Percentiles rank a stretch among this genome's conserved stretches.
phyloP scores from a whole-genome alignment of 148 eudicot genomes.

The Pouteria glomerata region DNA sequence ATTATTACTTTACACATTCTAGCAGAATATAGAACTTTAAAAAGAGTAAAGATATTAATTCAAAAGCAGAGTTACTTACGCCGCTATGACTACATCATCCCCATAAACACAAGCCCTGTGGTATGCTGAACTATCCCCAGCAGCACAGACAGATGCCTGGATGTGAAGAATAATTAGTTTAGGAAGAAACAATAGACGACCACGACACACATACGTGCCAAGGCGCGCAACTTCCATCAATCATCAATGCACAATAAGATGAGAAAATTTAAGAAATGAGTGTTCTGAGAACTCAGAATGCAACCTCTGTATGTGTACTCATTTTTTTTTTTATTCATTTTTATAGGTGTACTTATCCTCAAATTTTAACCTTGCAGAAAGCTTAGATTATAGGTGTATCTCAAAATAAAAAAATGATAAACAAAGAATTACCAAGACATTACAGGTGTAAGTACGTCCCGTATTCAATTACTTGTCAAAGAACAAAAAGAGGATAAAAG shows the following conservation, averaged over 20 bases:
- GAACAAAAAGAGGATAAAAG: too few species aligned
- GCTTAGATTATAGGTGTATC: not conserved
- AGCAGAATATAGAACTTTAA: not conserved
- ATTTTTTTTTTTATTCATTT: not conserved
- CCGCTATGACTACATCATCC: slow-evolving; percentile 94
- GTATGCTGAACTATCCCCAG: slow-evolving; percentile 78
- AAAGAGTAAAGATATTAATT: not conserved
- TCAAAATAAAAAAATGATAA: too few species aligned
- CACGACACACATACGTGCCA: not conserved
- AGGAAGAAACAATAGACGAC: not conserved
- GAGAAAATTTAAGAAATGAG: not conserved
- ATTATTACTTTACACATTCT: not conserved
- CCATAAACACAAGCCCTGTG: slow-evolving; percentile 67
- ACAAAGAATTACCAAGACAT: too few species aligned
- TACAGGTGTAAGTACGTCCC: too few species aligned
- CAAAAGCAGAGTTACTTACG: slow-evolving; percentile 48
- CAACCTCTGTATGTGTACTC: too few species aligned
- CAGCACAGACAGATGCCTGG: slow-evolving; percentile 72
- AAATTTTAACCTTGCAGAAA: not conserved
- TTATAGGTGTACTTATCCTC: not conserved
- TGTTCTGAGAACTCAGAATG: not conserved
- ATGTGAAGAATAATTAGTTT: not conserved
- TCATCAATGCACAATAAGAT: not conserved
- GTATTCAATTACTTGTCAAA: too few species aligned
- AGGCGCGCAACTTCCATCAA: not conserved